Conservation (phyloP, 352 stramenopile species). For the Peronospora destructor region DNA sequence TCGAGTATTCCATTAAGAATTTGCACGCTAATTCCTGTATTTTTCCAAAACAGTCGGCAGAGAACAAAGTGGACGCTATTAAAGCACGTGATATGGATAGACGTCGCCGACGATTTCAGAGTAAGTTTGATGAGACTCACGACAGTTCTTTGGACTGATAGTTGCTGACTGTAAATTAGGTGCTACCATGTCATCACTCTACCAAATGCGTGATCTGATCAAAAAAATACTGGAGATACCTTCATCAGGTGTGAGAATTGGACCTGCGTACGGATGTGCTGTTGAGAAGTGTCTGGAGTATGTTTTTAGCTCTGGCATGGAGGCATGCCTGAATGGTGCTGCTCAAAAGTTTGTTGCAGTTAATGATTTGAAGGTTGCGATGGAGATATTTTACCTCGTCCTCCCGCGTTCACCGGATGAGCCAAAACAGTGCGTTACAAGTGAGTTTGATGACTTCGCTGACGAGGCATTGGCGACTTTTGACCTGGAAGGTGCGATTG, state of each 20-base stretch:
- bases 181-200: conserved; percentile 31
- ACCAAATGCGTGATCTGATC: conserved; percentile 42
- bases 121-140: conserved; percentile 18
- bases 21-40: conserved; percentile 3
- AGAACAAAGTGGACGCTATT: background rate
- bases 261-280: conserved; percentile 19
- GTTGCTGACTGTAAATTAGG: conserved; percentile 19
- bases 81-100: conserved; percentile 7
- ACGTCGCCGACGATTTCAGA: conserved; percentile 21
- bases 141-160: background rate
- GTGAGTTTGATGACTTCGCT: conserved; percentile 58
- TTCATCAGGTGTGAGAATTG: conserved; percentile 6
- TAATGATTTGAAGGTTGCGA: conserved; percentile 34
- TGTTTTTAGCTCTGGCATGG: conserved; percentile 38
- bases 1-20: conserved; percentile 26
- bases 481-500: conserved; percentile 32
- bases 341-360: conserved; percentile 27
- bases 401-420: conserved; percentile 29
- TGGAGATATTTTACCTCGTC: conserved; percentile 53
- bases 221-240: conserved; percentile 24
- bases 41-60: conserved; percentile 6
- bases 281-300: conserved; percentile 35
- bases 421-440: conserved; percentile 21
- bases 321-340: conserved; percentile 38
- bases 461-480: conserved; percentile 27